Base-by-base conservation (phyloP, 2,329 filamentous ascomycete species). In the Paraphaeosphaeria minitans region DNA sequence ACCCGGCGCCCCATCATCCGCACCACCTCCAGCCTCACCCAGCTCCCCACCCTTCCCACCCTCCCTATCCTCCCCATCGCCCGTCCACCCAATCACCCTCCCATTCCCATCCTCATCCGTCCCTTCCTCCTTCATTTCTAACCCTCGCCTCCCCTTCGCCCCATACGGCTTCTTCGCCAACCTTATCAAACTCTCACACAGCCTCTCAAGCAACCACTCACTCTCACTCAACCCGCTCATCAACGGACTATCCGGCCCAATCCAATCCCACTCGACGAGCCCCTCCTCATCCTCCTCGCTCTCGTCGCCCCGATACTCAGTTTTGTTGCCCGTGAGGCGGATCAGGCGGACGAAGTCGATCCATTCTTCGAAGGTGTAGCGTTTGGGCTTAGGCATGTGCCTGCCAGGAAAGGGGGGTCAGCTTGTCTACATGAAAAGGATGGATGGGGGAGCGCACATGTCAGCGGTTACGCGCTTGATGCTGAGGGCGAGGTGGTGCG, bases 311-410 rank as follows among this genome's bases (percentile, higher is more conserved):
- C 55, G 29, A 39, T 57, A 46, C 12, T 49, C 16, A 0, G 56
- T 58, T 8, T 50, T 55, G 7, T 55, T 49, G 14, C 57, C 55
- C 2, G 80, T 79, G 63, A 88, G 87, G 2, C 84, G 80, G 39
- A 96, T 90, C 33, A 97, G 82, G 22, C 86, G 85, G 8, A 93
- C 88, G 66, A 92, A 95, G 80, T 91, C 91, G 0, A 90, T 89
- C 93, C 93, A 96, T 72, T 96, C 89, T 65, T 93, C 87, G 63
- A 93, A 97, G 0, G 81, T 82, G 73, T 97, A 97, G 55, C 83
- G 84, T 56, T 87, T 87, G 0, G 83, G 81, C 2, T 85, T 82
- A 4, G 82, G 76, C 46, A 80, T 75, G 19, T 85, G 83, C 48
- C 48, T 51, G 12, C 6, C 6, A 27, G 24, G 6, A 27, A 27